Percentiles rank a stretch among this genome's conserved stretches.
phyloP scores from a whole-genome alignment of 2,329 filamentous ascomycete genomes.

The Colletotrichum zoysiae region DNA sequence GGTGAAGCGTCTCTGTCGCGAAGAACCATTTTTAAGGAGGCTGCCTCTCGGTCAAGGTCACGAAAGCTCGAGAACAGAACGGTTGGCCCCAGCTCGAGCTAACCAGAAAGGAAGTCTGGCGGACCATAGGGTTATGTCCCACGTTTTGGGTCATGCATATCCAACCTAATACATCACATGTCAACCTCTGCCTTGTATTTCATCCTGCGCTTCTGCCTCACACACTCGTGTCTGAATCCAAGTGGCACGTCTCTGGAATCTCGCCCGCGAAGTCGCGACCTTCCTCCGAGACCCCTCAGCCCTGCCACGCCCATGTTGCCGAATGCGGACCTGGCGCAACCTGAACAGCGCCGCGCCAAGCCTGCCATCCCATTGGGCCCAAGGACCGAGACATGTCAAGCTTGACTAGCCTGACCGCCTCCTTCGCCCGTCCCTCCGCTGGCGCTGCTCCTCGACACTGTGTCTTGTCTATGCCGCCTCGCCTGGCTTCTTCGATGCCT shows the following conservation, averaged over 20 bases:
- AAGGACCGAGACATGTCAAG: neutral
- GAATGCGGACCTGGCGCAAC: constrained; percentile 19
- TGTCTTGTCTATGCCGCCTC: neutral
- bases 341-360: constrained; percentile 19
- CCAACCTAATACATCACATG: neutral
- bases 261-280: neutral
- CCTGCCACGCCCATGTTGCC: constrained; percentile 10
- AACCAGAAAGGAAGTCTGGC: neutral
- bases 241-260: neutral
- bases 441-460: constrained; percentile 9
- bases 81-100: neutral
- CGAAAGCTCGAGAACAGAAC: neutral
- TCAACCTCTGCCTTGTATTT: neutral
- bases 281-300: constrained; percentile 13
- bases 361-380: constrained; percentile 18
- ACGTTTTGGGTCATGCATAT: neutral
- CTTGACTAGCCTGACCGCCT: constrained; percentile 13
- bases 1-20: too few relatives aligned
- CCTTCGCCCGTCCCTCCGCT: constrained; percentile 8
- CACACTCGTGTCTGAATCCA: neutral
- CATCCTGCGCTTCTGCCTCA: too few relatives aligned
- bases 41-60: neutral
- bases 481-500: neutral
- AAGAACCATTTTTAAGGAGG: neutral
- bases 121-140: neutral